phyloP scores from a whole-genome alignment of 805 yeast genomes.

The Candida ulmi region DNA sequence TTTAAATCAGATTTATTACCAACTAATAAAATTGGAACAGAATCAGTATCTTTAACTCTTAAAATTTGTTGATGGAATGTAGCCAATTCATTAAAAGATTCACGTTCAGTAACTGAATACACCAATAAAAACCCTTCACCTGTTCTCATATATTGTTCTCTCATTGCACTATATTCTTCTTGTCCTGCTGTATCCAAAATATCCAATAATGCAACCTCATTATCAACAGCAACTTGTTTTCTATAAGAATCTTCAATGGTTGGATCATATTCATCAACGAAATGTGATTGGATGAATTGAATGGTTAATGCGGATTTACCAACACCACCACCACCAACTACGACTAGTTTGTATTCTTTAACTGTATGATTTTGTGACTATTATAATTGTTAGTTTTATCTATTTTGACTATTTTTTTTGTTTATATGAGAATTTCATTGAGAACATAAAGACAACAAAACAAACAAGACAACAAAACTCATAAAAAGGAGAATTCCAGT shows the following conservation, averaged over 20 bases:
- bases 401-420: too few relatives aligned
- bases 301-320: conserved; percentile 97
- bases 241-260: conserved; percentile 92
- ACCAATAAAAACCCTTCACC: conserved; percentile 93
- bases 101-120: conserved; percentile 79
- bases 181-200: conserved; percentile 98
- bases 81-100: conserved; percentile 79
- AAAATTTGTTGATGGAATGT: conserved; percentile 76
- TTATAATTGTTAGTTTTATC: neutral
- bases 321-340: conserved; percentile 98
- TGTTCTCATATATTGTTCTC: conserved; percentile 93
- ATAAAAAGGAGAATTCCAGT: too few relatives aligned
- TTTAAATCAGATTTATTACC: conserved; percentile 79
- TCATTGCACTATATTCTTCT: conserved; percentile 91
- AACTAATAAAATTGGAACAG: conserved; percentile 74
- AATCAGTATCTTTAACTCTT: conserved; percentile 69
- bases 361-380: conserved; percentile 28
- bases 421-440: too few relatives aligned
- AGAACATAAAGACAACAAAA: too few relatives aligned
- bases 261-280: conserved; percentile 97
- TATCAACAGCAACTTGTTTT: conserved; percentile 81
- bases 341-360: conserved; percentile 87
- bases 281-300: conserved; percentile 89
- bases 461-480: too few relatives aligned
- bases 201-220: conserved; percentile 71